Base-by-base conservation (phyloP, 177 flowering plant genomes). In the Vitis hybrid region DNA sequence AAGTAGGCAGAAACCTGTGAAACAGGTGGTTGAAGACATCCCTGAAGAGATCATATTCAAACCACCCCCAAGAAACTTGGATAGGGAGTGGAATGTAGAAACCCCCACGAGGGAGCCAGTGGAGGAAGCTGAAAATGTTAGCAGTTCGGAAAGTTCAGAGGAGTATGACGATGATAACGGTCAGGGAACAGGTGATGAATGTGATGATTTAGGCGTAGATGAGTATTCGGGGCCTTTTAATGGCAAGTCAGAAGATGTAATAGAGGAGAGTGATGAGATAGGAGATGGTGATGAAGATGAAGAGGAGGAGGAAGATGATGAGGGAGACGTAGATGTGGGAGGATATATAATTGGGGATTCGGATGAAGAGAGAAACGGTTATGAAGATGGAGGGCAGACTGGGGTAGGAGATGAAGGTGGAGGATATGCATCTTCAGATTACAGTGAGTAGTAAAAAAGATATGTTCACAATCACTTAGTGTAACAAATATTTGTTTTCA, bases 101-200 rank as follows among this genome's bases (percentile, higher is more conserved):
- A 85, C 74, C 56, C 62, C 70, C 18, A 68, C 74, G 12, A 68
- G 72, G 66, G 35, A 76, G 64, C 78, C 83, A 58, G 71, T 56
- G 2, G 90, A 77, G 54, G 80, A 32, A 4, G 76, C 67, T 56
- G 91, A 79, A 17, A 66, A 77, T 61, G 72, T 19, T 52, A 75
- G 81, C 73, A 80, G 82, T 67, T 83, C 78, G 48, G 92, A 76
- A 21, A 70, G 80, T 56, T 88, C 85, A 4, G 91, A 78, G 2
- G 86, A 78, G 2, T 85, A 79, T 54, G 81, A 80, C 7, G 85
- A 88, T 64, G 86, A 87, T 18, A 82, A 84, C 57, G 86, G 78
- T 30, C 89, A 81, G 62, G 84, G 76, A 58, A 24, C 77, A 3
- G 91, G 75, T 11, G 80, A 77, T 64, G 81, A 80, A 19, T 79